Conservation (phyloP, 2,329 filamentous ascomycete species). For the Neonectria hederae region DNA sequence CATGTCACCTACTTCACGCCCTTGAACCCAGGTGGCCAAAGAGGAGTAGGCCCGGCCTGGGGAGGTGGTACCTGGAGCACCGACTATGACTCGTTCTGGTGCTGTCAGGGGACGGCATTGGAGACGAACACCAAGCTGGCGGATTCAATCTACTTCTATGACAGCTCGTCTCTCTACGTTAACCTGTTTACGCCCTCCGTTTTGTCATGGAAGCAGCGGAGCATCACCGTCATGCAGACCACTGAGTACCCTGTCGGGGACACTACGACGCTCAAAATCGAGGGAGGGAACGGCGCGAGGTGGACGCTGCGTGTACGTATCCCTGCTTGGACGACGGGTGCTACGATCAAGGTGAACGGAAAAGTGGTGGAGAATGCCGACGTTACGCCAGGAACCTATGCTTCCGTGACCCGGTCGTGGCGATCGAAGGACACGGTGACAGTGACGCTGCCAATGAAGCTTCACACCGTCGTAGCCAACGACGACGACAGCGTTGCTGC, state of each 20-base stretch:
- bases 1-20: conserved; percentile 64
- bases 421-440: conserved; percentile 53
- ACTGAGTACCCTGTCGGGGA: conserved; percentile 55
- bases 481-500: conserved; percentile 56
- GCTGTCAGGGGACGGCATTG: conserved; percentile 61
- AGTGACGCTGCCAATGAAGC: conserved; percentile 56
- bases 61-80: conserved; percentile 65
- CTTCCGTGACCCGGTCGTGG: conserved; percentile 54
- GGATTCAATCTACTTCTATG: conserved; percentile 62
- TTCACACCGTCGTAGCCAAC: conserved; percentile 56
- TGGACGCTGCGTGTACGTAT: conserved; percentile 55
- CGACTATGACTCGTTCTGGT: conserved; percentile 63
- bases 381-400: conserved; percentile 51
- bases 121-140: conserved; percentile 64
- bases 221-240: conserved; percentile 53
- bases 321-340: conserved; percentile 55
- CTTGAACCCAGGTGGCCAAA: conserved; percentile 56
- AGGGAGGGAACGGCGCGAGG: conserved; percentile 43
- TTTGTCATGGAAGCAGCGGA: conserved; percentile 53
- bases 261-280: conserved; percentile 51
- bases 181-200: conserved; percentile 60
- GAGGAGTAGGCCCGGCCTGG: conserved; percentile 62
- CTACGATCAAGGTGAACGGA: conserved; percentile 55
- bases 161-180: conserved; percentile 54
- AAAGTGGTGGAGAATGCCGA: conserved; percentile 38